These are phyloP conservation scores for Termitomyces sp. DNA, from an alignment of 768 basidiomycete species.

Conservation along the genomic window DNA sequence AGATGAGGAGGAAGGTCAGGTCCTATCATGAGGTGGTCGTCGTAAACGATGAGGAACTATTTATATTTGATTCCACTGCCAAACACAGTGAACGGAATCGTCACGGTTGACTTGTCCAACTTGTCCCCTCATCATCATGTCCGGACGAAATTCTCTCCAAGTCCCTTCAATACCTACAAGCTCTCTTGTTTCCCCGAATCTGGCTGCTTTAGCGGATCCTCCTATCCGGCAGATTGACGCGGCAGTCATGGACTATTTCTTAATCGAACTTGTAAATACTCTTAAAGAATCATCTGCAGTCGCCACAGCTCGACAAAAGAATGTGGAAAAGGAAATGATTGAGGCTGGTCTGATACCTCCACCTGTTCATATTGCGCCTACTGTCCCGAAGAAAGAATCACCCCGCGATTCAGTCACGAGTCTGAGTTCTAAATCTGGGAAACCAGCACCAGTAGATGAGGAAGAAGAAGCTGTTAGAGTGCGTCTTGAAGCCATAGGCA, in stretches of 20 bases:
- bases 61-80: conserved; percentile 5
- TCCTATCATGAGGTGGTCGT: conserved; percentile 44
- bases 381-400: conserved; percentile 40
- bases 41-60: conserved; percentile 1
- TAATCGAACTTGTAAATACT: conserved; percentile 76
- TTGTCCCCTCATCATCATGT: conserved; percentile 19
- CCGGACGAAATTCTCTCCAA: conserved; percentile 31
- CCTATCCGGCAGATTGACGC: conserved; percentile 59
- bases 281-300: conserved; percentile 72
- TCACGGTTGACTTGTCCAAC: background rate
- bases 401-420: conserved; percentile 44
- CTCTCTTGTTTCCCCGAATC: conserved; percentile 22
- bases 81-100: background rate
- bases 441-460: conserved; percentile 43
- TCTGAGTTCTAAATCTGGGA: conserved; percentile 30
- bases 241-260: conserved; percentile 79
- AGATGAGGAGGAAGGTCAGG: conserved; percentile 55
- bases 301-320: conserved; percentile 62
- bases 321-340: conserved; percentile 74
- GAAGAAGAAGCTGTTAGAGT: conserved; percentile 70
- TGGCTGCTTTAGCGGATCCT: conserved; percentile 63
- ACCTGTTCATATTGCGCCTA: conserved; percentile 36
- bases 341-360: conserved; percentile 71
- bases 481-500: conserved; percentile 78
- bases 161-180: conserved; percentile 20